phyloP scores from a whole-genome alignment of 2,329 filamentous ascomycete genomes.

The Aschersonia sp. region DNA sequence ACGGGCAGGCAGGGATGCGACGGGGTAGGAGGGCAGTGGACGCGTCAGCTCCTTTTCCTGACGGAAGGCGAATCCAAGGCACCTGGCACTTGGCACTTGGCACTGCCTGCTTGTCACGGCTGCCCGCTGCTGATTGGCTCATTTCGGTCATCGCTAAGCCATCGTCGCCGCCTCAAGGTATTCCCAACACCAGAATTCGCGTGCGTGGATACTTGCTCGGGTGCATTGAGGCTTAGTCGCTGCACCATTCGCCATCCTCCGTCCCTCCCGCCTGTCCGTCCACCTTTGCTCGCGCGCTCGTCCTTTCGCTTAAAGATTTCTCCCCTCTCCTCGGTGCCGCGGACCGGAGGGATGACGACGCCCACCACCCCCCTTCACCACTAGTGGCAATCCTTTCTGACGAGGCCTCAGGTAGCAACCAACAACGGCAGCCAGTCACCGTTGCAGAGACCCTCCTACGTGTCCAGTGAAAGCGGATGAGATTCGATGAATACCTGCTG shows the following conservation, averaged over 20 bases:
- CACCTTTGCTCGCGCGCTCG: not conserved
- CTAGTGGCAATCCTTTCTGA: not conserved
- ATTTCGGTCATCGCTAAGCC: not conserved
- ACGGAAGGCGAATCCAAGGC: conserved; percentile 1
- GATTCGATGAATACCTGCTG: not conserved
- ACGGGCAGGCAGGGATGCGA: conserved; percentile 7
- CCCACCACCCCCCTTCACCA: not conserved
- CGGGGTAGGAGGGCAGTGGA: conserved; percentile 9
- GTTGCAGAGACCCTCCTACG: not conserved
- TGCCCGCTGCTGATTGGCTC: not conserved
- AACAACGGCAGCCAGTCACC: not conserved
- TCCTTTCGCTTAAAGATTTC: not conserved
- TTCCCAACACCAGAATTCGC: too few relatives aligned
- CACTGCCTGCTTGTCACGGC: not conserved
- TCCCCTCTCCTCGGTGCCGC: not conserved
- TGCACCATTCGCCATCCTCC: not conserved
- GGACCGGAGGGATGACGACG: not conserved
- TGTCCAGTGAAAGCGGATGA: not conserved
- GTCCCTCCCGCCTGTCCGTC: not conserved
- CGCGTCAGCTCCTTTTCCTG: conserved; percentile 12
- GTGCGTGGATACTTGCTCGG: too few relatives aligned
- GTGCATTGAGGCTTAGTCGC: not conserved
- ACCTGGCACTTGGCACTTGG: not conserved
- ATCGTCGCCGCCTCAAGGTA: not conserved
- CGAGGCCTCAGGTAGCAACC: not conserved